A percentile compares a stretch with the other conserved stretches of the same genome.
These are phyloP conservation scores for Thamnidium elegans DNA, from an alignment of 192 early-diverging fungal genomes.

Conservation along the genomic window DNA sequence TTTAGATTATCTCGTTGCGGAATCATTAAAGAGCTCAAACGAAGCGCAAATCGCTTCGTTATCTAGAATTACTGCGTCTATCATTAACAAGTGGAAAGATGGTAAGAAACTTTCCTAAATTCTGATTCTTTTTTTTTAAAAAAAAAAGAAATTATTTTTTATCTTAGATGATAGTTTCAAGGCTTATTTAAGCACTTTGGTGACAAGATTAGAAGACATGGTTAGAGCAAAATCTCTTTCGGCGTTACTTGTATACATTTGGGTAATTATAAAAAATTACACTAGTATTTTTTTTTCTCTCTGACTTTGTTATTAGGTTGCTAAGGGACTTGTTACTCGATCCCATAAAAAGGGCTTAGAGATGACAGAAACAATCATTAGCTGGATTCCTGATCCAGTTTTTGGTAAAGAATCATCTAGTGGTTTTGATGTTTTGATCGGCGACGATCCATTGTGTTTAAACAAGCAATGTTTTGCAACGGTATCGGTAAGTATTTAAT, in stretches of 20 bases:
- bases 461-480: slow-evolving; percentile 66
- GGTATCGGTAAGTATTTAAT: slow-evolving; percentile 43
- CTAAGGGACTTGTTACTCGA: slow-evolving; percentile 62
- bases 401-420: slow-evolving; percentile 55
- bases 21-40: background rate
- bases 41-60: slow-evolving; percentile 13
- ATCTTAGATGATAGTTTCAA: no score
- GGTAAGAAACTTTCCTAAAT: background rate
- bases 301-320: slow-evolving; percentile 38
- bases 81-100: slow-evolving; percentile 37
- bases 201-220: no score
- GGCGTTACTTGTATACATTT: no score
- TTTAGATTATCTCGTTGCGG: slow-evolving; percentile 4
- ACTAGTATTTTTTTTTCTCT: no score
- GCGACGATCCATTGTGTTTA: slow-evolving; percentile 64
- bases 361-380: slow-evolving; percentile 51
- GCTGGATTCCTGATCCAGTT: slow-evolving; percentile 40
- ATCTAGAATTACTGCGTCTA: slow-evolving; percentile 10
- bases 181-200: no score
- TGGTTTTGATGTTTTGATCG: slow-evolving; percentile 69
- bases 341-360: slow-evolving; percentile 50
- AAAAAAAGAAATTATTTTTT: no score
- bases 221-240: no score
- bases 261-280: no score
- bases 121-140: no score